These are phyloP conservation scores for Penicillium hesseltinei DNA, from an alignment of 2,329 filamentous ascomycete genomes.

Conservation along the genomic window DNA sequence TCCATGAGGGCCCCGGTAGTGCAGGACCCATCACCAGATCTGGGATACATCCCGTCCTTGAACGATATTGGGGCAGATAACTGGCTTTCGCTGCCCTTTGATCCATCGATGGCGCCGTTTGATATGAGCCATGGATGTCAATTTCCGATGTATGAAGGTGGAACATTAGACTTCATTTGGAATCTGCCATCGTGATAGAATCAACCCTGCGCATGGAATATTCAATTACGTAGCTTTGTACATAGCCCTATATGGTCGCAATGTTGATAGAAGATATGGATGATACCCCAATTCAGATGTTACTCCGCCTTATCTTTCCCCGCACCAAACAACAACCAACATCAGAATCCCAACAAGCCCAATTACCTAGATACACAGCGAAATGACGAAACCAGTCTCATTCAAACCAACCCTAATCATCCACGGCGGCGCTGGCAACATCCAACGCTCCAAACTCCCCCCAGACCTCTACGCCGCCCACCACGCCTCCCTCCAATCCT, in stretches of 20 bases:
- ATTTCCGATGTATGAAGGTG: constrained; percentile 42
- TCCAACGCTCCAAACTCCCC: constrained; percentile 59
- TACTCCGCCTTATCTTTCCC: constrained; percentile 15
- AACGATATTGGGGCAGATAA: constrained; percentile 38
- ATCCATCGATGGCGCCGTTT: constrained; percentile 47
- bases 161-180: constrained; percentile 45
- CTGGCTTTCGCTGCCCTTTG: constrained; percentile 45
- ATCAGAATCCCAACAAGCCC: neutral
- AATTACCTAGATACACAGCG: too few relatives aligned
- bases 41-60: constrained; percentile 31
- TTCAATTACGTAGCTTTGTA: neutral
- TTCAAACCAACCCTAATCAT: constrained; percentile 63
- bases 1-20: constrained; percentile 21
- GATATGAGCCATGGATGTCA: constrained; percentile 38
- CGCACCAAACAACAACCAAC: constrained; percentile 7
- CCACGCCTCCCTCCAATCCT: constrained; percentile 59
- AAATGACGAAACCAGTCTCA: constrained; percentile 1
- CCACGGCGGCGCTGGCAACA: constrained; percentile 71
- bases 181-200: constrained; percentile 38
- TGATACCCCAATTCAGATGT: constrained; percentile 16
- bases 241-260: neutral
- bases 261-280: neutral
- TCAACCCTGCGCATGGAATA: neutral
- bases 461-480: constrained; percentile 59
- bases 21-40: constrained; percentile 27